A percentile compares a stretch with the other conserved stretches of the same genome.
Evolutionary conservation across 768 basidiomycete species (phyloP).

Genomic region (Crucibulum laeve): DNA sequence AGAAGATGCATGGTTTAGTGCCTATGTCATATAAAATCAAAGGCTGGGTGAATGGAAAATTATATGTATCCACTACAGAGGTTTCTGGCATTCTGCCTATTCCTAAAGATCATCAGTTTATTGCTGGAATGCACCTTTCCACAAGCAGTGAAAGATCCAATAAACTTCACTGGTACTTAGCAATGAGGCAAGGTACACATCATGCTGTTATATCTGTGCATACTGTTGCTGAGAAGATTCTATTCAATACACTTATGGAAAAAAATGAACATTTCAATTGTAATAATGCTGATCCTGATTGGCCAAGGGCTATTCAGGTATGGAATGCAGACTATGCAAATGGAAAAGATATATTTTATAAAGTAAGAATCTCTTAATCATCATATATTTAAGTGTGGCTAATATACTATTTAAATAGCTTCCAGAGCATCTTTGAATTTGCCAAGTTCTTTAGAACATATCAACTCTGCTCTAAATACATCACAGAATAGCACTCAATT

Average conservation of each 20-base stretch:
- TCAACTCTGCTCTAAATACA: too few relatives aligned
- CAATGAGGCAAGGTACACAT: conserved; percentile 17
- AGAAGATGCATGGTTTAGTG: conserved; percentile 1
- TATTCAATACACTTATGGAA: conserved; percentile 13
- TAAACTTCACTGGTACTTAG: conserved; percentile 13
- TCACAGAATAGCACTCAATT: too few relatives aligned
- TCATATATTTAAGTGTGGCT: too few relatives aligned
- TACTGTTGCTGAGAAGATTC: conserved; percentile 14
- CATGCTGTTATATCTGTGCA: conserved; percentile 22
- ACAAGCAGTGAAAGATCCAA: conserved; percentile 4
- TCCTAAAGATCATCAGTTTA: conserved; percentile 5
- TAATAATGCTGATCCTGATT: background rate
- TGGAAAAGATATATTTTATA: background rate
- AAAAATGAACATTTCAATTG: background rate
- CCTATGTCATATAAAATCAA: background rate
- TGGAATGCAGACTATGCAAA: background rate
- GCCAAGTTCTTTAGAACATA: too few relatives aligned
- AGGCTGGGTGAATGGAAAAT: conserved; percentile 16
- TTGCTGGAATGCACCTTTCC: conserved; percentile 12
- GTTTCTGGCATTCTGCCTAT: conserved; percentile 16
- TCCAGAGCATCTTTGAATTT: too few relatives aligned
- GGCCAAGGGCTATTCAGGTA: background rate
- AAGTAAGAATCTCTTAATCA: too few relatives aligned
- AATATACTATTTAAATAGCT: too few relatives aligned
- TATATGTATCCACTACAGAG: conserved; percentile 12